Percentiles rank a stretch among this genome's conserved stretches.
These are phyloP conservation scores for Blepharisma undulans DNA, from an alignment of 169 alveolate species.

Conservation along the genomic window DNA sequence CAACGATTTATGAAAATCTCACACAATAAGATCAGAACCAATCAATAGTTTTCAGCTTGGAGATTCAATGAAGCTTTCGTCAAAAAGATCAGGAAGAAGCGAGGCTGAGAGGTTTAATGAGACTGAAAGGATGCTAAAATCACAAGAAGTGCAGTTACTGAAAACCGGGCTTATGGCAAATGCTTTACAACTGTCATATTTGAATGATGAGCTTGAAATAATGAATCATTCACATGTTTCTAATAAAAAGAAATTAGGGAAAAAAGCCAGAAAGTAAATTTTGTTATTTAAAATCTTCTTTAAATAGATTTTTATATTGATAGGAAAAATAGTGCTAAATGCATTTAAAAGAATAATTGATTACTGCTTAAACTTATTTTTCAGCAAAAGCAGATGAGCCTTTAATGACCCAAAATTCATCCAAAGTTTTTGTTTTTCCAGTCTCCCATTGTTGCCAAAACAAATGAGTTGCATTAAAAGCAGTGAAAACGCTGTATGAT, in stretches of 20 bases:
- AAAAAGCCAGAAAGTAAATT: background rate
- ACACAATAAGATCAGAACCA: background rate
- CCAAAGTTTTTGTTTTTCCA: background rate
- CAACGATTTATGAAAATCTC: no score
- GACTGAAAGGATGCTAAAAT: background rate
- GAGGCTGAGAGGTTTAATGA: background rate
- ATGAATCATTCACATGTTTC: background rate
- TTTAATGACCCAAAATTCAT: background rate
- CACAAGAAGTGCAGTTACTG: background rate
- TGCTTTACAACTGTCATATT: background rate
- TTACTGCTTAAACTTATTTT: no score
- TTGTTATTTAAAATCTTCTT: background rate
- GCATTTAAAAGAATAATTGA: background rate
- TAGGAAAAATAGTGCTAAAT: no score
- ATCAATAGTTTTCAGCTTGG: background rate
- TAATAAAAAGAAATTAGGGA: background rate
- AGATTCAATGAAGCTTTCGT: background rate
- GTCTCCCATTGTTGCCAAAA: constrained; percentile 12
- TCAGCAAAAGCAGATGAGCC: background rate
- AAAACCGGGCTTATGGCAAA: background rate
- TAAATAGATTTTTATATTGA: no score
- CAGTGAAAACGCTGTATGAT: background rate
- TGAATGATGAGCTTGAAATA: background rate
- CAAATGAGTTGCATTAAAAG: constrained; percentile 18
- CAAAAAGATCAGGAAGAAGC: background rate